These are phyloP conservation scores for Onygena corvina DNA, from an alignment of 2,329 filamentous ascomycete species.

Conservation along the genomic window DNA sequence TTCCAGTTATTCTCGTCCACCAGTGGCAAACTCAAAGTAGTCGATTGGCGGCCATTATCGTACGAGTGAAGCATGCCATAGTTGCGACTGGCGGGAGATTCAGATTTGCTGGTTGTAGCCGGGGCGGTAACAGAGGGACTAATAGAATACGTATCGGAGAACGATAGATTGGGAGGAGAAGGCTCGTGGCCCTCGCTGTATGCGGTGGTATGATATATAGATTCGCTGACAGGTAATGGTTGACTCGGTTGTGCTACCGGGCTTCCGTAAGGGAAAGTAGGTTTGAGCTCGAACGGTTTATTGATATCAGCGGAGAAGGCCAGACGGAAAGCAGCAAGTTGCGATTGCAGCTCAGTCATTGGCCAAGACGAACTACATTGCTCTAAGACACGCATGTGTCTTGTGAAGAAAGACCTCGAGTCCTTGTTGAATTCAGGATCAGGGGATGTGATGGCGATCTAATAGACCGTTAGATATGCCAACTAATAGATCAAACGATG, in stretches of 20 bases:
- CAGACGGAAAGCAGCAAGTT: conserved; percentile 77
- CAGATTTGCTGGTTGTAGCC: conserved; percentile 58
- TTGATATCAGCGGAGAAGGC: conserved; percentile 79
- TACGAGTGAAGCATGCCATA: conserved; percentile 27
- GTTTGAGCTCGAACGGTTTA: conserved; percentile 80
- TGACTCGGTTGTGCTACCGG: conserved; percentile 43
- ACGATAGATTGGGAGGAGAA: neutral
- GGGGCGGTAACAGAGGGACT: conserved; percentile 68
- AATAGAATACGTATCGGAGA: conserved; percentile 48
- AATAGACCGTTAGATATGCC: conserved; percentile 3
- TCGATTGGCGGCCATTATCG: conserved; percentile 21
- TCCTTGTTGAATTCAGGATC: conserved; percentile 78
- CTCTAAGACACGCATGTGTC: conserved; percentile 89
- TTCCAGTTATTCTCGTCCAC: conserved; percentile 67
- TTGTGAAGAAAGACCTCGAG: conserved; percentile 75
- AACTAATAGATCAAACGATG: neutral
- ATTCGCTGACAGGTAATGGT: neutral
- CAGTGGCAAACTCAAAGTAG: conserved; percentile 42
- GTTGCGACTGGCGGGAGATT: conserved; percentile 56
- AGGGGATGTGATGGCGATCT: conserved; percentile 88
- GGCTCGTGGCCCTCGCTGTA: conserved; percentile 8
- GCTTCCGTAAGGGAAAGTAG: conserved; percentile 75
- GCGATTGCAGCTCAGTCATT: conserved; percentile 77
- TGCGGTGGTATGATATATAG: conserved; percentile 21
- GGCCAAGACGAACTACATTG: conserved; percentile 71